A percentile compares a stretch with the other conserved stretches of the same genome.
These are phyloP conservation scores for Pichia eremophila DNA, from an alignment of 805 yeast species.

Conservation along the genomic window DNA sequence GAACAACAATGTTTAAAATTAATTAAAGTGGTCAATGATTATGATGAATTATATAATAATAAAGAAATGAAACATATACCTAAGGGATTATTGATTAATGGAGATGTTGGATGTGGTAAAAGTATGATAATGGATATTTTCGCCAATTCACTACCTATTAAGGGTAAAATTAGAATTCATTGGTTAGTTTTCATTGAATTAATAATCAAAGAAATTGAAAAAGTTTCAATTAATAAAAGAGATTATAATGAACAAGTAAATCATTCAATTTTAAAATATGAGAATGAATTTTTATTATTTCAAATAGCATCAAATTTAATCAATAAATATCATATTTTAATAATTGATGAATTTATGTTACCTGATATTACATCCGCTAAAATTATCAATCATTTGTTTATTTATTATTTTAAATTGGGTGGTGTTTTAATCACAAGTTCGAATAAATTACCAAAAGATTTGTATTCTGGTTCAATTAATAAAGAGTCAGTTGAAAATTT, in stretches of 20 bases:
- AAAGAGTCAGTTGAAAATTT: constrained; percentile 49
- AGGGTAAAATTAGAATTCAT: constrained; percentile 61
- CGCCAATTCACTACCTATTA: constrained; percentile 54
- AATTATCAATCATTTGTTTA: constrained; percentile 53
- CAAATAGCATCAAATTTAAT: constrained; percentile 63
- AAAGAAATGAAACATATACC: constrained; percentile 53
- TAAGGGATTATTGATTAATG: constrained; percentile 53
- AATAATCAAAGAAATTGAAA: constrained; percentile 56
- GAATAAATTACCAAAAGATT: constrained; percentile 61
- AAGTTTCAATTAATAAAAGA: constrained; percentile 37
- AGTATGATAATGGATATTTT: constrained; percentile 67
- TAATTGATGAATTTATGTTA: constrained; percentile 67
- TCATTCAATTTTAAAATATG: constrained; percentile 30
- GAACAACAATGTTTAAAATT: constrained; percentile 9
- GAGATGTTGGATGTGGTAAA: constrained; percentile 69
- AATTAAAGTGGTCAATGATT: constrained; percentile 44
- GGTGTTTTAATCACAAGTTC: constrained; percentile 71
- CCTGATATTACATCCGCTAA: constrained; percentile 72
- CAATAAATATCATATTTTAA: constrained; percentile 43
- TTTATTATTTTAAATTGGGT: constrained; percentile 62
- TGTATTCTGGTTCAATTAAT: constrained; percentile 58
- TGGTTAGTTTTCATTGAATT: constrained; percentile 61
- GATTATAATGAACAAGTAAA: constrained; percentile 22
- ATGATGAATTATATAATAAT: constrained; percentile 17
- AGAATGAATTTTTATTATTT: constrained; percentile 54